Percentiles rank a stretch among this genome's conserved stretches.
These are phyloP conservation scores for Paxillus ammoniavirescens DNA, from an alignment of 768 basidiomycete genomes.

Conservation along the genomic window DNA sequence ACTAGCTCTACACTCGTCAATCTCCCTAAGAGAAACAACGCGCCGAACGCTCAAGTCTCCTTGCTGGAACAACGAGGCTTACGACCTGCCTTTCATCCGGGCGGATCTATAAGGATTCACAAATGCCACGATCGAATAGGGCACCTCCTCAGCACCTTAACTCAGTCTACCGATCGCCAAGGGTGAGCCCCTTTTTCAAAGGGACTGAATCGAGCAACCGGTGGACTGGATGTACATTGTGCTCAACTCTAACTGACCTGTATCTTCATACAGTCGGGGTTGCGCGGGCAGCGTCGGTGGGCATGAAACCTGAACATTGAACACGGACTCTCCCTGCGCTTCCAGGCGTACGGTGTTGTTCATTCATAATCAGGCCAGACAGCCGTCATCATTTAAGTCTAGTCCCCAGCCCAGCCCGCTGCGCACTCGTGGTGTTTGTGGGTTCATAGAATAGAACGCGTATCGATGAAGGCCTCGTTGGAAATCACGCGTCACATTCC, in stretches of 20 bases:
- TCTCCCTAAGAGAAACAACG: not conserved
- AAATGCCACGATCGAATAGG: not conserved
- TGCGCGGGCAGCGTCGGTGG: not conserved
- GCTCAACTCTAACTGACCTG: not conserved
- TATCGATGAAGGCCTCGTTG: constrained; percentile 5
- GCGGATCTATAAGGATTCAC: constrained; percentile 12
- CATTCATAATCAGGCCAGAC: not conserved
- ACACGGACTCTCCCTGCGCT: not conserved
- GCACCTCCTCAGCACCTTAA: not conserved
- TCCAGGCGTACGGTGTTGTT: not conserved
- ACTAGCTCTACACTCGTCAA: not conserved
- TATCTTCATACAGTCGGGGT: not conserved
- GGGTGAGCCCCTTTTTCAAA: not conserved
- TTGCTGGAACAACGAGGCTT: constrained; percentile 4
- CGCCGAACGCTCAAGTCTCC: not conserved
- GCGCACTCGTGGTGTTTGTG: not conserved
- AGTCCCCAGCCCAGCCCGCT: not conserved
- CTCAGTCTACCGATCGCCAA: not conserved
- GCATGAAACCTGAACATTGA: not conserved
- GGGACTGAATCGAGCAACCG: not conserved
- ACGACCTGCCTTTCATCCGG: constrained; percentile 2
- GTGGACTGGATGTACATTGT: not conserved
- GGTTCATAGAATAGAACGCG: not conserved
- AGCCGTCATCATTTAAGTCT: not conserved
- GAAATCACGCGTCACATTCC: constrained; percentile 2